Percentiles rank a stretch among this genome's conserved stretches.
These are phyloP conservation scores for Aspergillus wentii DNA, from an alignment of 495 filamentous ascomycete species.

Conservation along the genomic window DNA sequence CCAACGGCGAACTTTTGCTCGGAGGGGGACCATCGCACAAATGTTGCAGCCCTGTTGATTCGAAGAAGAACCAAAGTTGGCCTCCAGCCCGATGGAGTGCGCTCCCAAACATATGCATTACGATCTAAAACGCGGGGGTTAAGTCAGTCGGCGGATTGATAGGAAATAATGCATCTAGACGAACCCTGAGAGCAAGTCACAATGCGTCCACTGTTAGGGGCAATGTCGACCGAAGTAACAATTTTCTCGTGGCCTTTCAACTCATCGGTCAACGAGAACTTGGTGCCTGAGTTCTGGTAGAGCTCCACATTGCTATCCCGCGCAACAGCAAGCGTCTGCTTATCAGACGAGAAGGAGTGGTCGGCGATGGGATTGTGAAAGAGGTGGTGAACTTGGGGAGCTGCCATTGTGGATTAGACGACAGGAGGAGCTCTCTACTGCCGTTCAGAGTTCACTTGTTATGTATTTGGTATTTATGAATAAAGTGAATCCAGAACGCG, in stretches of 20 bases:
- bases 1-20: slow-evolving; percentile 97
- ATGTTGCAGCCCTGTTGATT: slow-evolving; percentile 95
- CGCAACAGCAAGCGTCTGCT: slow-evolving; percentile 81
- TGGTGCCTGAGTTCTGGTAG: slow-evolving; percentile 66
- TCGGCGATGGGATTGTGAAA: slow-evolving; percentile 96
- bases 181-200: slow-evolving; percentile 95
- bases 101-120: slow-evolving; percentile 97
- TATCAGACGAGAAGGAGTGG: slow-evolving; percentile 95
- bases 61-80: slow-evolving; percentile 94
- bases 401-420: slow-evolving; percentile 60
- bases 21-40: slow-evolving; percentile 94
- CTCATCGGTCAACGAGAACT: slow-evolving; percentile 84
- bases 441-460: slow-evolving; percentile 40
- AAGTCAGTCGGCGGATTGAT: neutral
- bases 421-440: slow-evolving; percentile 99
- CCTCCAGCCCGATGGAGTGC: slow-evolving; percentile 85
- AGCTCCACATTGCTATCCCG: slow-evolving; percentile 90
- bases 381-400: slow-evolving; percentile 90
- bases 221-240: slow-evolving; percentile 94
- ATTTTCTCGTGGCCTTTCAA: slow-evolving; percentile 95
- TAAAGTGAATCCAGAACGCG: no score
- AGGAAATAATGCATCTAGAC: slow-evolving; percentile 7
- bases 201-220: slow-evolving; percentile 81
- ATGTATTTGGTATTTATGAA: no score
- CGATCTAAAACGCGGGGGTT: slow-evolving; percentile 62